phyloP scores from a whole-genome alignment of 352 stramenopile genomes.

The Phytophthora sojae region DNA sequence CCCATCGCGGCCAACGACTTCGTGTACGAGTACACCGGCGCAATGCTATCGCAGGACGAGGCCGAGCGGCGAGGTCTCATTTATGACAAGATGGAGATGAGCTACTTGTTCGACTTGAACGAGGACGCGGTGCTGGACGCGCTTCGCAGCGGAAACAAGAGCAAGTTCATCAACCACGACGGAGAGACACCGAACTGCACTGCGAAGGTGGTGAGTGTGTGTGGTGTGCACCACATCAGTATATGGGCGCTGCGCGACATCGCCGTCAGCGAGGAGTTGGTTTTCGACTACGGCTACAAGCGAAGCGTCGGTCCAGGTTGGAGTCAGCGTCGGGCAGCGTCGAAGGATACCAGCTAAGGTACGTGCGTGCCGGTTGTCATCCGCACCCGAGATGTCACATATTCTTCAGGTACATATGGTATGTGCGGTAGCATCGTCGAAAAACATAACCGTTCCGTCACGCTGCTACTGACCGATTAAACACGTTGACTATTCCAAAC shows the following conservation, averaged over 20 bases:
- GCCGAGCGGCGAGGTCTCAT: conserved; percentile 70
- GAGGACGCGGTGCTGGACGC: conserved; percentile 90
- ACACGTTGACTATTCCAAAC: no score
- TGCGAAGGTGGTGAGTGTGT: conserved; percentile 77
- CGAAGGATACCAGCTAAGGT: conserved; percentile 25
- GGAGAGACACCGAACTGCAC: conserved; percentile 72
- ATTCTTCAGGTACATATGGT: neutral
- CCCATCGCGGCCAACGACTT: conserved; percentile 53
- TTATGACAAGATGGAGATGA: conserved; percentile 82
- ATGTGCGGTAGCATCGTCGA: neutral
- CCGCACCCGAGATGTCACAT: neutral
- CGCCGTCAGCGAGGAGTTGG: conserved; percentile 64
- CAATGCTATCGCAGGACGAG: conserved; percentile 67
- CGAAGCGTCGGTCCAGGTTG: conserved; percentile 60
- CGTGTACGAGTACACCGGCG: conserved; percentile 71
- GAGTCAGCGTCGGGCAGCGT: conserved; percentile 39
- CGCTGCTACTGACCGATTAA: no score
- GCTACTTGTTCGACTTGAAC: conserved; percentile 93
- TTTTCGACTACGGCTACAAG: conserved; percentile 75
- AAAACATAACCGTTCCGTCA: no score
- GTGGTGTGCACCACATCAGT: conserved; percentile 90
- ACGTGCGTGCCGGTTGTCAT: neutral
- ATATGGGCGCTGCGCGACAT: conserved; percentile 90
- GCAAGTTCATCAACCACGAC: conserved; percentile 87
- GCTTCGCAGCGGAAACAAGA: conserved; percentile 90